A percentile compares a stretch with the other conserved stretches of the same genome.
phyloP scores from a whole-genome alignment of 148 eudicot species.

The Rhododendron ferrugineum region DNA sequence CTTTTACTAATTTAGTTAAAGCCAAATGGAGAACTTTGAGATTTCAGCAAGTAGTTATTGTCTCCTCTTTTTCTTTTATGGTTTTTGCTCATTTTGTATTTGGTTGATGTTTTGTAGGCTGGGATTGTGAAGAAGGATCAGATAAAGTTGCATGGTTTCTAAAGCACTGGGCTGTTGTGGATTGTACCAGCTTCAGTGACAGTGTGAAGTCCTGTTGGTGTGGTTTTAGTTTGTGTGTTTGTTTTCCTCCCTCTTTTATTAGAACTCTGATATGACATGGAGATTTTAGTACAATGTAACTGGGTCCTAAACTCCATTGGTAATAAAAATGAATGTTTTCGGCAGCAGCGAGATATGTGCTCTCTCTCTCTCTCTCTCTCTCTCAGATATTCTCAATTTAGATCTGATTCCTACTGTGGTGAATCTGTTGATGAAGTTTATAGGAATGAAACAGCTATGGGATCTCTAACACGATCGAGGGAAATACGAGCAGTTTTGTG shows the following conservation, averaged over 20 bases:
- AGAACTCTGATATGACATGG: background rate
- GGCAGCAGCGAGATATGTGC: background rate
- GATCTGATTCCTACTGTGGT: no score
- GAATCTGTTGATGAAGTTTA: background rate
- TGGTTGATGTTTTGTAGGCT: conserved; percentile 13
- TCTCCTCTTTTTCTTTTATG: background rate
- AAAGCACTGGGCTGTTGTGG: background rate
- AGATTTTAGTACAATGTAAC: background rate
- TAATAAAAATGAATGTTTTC: conserved; percentile 2
- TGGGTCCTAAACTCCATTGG: background rate
- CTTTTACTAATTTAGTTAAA: background rate
- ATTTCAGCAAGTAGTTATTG: background rate
- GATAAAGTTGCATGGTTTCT: conserved; percentile 90
- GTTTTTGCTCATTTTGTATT: background rate
- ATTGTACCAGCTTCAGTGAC: background rate
- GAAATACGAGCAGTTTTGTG: background rate
- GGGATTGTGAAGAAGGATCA: conserved; percentile 62
- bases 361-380: background rate
- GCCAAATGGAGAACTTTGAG: background rate
- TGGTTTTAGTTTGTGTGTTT: background rate
- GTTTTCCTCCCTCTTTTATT: background rate
- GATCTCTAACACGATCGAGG: background rate
- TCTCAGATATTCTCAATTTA: no score
- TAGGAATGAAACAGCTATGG: background rate
- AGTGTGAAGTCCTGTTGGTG: background rate